These are phyloP conservation scores for Colletotrichum cereale DNA, from an alignment of 2,329 filamentous ascomycete species.

Conservation along the genomic window DNA sequence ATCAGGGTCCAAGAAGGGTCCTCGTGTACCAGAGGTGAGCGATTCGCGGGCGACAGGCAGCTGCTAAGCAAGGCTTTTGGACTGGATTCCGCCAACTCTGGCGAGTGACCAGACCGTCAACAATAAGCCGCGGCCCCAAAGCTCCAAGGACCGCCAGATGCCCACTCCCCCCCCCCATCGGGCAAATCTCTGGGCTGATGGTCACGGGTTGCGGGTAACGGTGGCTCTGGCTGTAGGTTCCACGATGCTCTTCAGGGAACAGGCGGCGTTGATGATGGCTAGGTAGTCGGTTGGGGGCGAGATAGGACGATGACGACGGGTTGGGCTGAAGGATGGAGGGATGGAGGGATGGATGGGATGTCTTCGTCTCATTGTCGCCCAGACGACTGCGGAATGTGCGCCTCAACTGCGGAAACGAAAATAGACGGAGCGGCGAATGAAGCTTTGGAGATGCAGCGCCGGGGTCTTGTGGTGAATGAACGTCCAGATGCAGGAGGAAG, in stretches of 20 bases:
- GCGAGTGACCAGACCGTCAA: background rate
- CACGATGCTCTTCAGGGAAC: background rate
- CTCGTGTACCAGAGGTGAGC: background rate
- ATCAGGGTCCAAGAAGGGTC: conserved; percentile 35
- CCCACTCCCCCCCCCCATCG: background rate
- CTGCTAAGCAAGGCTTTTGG: conserved; percentile 3
- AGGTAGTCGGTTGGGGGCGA: background rate
- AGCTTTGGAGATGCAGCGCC: background rate
- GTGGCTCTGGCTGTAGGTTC: background rate
- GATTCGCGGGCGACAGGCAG: background rate
- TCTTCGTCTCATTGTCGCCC: conserved; percentile 27
- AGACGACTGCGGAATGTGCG: conserved; percentile 10
- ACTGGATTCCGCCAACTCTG: background rate
- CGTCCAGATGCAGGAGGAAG: background rate
- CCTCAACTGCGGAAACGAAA: background rate
- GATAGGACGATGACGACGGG: conserved; percentile 28
- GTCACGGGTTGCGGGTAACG: background rate
- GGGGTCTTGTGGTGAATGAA: background rate
- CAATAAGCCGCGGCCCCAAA: background rate
- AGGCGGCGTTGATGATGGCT: background rate
- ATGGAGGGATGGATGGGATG: background rate
- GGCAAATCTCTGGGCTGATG: background rate
- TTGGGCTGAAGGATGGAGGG: conserved; percentile 7
- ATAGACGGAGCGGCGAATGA: background rate
- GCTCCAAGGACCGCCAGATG: background rate